Percentiles rank a stretch among this genome's conserved stretches.
These are phyloP conservation scores for Brasenia schreberi DNA, from an alignment of 164 flowering plant genomes.

Conservation along the genomic window DNA sequence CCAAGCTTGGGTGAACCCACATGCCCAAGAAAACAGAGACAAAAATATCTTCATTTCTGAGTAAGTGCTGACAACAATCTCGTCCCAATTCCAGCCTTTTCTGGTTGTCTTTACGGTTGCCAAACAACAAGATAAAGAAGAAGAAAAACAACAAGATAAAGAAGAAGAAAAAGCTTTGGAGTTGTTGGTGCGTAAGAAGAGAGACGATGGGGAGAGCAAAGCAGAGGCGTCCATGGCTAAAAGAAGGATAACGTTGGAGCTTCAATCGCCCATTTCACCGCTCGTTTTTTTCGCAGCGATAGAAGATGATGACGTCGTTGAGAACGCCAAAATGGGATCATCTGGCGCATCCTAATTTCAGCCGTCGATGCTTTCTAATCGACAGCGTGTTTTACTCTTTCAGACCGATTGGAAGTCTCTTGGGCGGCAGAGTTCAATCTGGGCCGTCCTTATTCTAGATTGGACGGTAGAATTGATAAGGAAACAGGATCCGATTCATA, in stretches of 20 bases:
- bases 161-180: not conserved
- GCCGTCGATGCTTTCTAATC: not conserved
- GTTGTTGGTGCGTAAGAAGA: not conserved
- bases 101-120: no score
- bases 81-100: not conserved
- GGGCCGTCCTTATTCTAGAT: no score
- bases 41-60: not conserved
- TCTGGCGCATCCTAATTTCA: not conserved
- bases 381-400: no score
- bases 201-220: not conserved
- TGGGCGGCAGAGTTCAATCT: no score
- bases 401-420: no score
- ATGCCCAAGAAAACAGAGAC: no score
- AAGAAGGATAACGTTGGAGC: not conserved
- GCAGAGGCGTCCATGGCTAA: not conserved
- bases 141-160: not conserved
- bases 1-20: not conserved
- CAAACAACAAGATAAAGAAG: no score
- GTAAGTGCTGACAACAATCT: no score
- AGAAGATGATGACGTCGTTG: no score
- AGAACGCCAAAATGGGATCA: not conserved
- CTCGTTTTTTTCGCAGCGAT: not conserved
- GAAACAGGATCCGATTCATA: no score
- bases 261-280: not conserved
- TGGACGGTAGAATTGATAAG: no score